Percentiles rank a stretch among this genome's conserved stretches.
Evolutionary conservation across 1,139 yeast species (phyloP).

Genomic region (Blastobotrys serpentis): DNA sequence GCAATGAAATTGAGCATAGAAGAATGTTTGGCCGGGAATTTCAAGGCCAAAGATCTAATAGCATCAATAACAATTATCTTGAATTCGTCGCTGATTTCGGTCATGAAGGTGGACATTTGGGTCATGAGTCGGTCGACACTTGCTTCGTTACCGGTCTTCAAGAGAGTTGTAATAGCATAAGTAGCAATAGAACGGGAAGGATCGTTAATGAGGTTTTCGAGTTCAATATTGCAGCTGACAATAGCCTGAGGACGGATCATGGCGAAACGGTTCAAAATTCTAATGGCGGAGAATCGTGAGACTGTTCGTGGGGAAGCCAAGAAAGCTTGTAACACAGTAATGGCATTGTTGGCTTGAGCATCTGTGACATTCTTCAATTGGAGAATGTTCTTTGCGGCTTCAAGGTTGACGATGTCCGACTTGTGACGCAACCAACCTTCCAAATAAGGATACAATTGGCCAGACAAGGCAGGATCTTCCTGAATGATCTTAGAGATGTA

Average conservation of each 20-base stretch:
- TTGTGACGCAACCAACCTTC: conserved; percentile 74
- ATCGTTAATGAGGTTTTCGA: conserved; percentile 85
- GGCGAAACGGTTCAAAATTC: conserved; percentile 84
- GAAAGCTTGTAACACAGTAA: conserved; percentile 70
- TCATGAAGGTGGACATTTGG: conserved; percentile 86
- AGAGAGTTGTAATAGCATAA: conserved; percentile 93
- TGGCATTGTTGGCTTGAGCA: conserved; percentile 63
- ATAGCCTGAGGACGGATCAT: conserved; percentile 77
- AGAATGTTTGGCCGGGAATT: conserved; percentile 88
- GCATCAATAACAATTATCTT: conserved; percentile 94
- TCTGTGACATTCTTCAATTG: conserved; percentile 58
- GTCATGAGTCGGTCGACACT: conserved; percentile 86
- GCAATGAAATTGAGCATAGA: conserved; percentile 79
- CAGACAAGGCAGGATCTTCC: conserved; percentile 47
- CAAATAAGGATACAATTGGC: conserved; percentile 60
- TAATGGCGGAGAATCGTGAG: conserved; percentile 88
- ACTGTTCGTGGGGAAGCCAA: conserved; percentile 88
- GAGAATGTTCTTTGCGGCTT: conserved; percentile 84
- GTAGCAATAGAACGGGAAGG: conserved; percentile 92
- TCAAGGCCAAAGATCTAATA: conserved; percentile 83
- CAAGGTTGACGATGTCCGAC: conserved; percentile 87
- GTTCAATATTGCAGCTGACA: conserved; percentile 71
- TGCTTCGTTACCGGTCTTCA: conserved; percentile 91
- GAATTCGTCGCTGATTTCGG: conserved; percentile 94
- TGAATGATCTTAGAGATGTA: conserved; percentile 74